phyloP scores from a whole-genome alignment of 2,329 filamentous ascomycete species.

The Aureobasidium melanogenum region DNA sequence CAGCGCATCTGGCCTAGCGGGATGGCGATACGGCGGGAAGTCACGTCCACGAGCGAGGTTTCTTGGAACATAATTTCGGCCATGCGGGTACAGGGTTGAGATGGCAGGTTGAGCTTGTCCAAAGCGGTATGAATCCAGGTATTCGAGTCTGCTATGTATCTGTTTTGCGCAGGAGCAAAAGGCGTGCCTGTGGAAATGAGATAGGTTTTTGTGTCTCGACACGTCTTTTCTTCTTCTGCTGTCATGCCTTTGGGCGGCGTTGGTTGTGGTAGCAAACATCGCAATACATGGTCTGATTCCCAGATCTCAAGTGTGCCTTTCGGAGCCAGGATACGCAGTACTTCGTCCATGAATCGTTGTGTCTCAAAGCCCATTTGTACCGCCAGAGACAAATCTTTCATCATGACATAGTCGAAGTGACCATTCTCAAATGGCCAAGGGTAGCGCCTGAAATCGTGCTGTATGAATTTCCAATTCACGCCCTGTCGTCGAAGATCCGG shows the following conservation, averaged over 20 bases:
- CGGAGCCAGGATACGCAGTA: constrained; percentile 64
- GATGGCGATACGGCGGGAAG: constrained; percentile 72
- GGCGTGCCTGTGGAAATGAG: constrained; percentile 74
- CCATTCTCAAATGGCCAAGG: constrained; percentile 71
- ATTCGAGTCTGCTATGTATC: constrained; percentile 76
- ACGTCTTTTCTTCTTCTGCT: constrained; percentile 54
- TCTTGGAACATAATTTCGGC: constrained; percentile 74
- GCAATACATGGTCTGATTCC: constrained; percentile 79
- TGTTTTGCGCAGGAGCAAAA: constrained; percentile 70
- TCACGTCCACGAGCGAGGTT: constrained; percentile 61
- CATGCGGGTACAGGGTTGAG: constrained; percentile 70
- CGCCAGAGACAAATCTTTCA: constrained; percentile 73
- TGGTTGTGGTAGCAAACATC: constrained; percentile 73
- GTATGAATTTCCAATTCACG: constrained; percentile 81
- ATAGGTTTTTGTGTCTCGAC: constrained; percentile 68
- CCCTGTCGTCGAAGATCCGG: constrained; percentile 58
- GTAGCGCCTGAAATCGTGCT: constrained; percentile 69
- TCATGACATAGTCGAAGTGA: constrained; percentile 81
- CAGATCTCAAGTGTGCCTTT: constrained; percentile 79
- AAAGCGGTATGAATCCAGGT: constrained; percentile 70
- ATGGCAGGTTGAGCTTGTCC: constrained; percentile 58
- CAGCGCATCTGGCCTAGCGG: constrained; percentile 77
- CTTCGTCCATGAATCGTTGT: constrained; percentile 57
- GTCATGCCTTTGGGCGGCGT: constrained; percentile 44
- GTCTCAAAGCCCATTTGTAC: constrained; percentile 49